phyloP scores from a whole-genome alignment of 2,329 filamentous ascomycete species.

The Apiospora phragmitis region DNA sequence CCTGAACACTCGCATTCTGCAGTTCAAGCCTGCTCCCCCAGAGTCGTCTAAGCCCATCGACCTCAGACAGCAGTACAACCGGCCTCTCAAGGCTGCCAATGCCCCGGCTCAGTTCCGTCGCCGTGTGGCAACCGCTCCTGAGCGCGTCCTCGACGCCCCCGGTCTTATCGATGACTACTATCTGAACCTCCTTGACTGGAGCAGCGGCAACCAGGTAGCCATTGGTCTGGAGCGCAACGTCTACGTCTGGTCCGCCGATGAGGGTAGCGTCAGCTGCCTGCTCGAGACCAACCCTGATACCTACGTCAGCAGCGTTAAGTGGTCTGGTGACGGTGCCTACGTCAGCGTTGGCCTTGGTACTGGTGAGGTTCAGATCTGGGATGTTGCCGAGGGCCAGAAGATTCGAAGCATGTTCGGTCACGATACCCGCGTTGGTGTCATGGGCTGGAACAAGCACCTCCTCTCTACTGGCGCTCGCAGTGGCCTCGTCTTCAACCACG shows the following conservation, averaged over 20 bases:
- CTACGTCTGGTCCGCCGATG: constrained; percentile 97
- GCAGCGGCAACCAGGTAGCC: constrained; percentile 94
- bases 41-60: constrained; percentile 99
- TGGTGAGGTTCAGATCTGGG: constrained; percentile 99
- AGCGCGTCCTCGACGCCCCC: constrained; percentile 93
- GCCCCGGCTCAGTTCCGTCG: constrained; percentile 85
- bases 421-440: constrained; percentile 92
- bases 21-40: constrained; percentile 97
- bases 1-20: constrained; percentile 91
- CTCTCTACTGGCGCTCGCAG: constrained; percentile 93
- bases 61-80: constrained; percentile 95
- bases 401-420: constrained; percentile 98
- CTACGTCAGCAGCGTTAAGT: constrained; percentile 97
- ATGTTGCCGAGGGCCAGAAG: constrained; percentile 91
- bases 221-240: constrained; percentile 96
- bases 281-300: constrained; percentile 88
- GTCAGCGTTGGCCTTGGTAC: constrained; percentile 93
- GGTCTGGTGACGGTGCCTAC: constrained; percentile 96
- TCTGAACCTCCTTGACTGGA: constrained; percentile 98
- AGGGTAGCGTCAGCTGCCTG: constrained; percentile 84
- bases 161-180: constrained; percentile 98
- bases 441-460: constrained; percentile 99
- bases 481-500: constrained; percentile 96
- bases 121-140: constrained; percentile 89
- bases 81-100: constrained; percentile 79